Evolutionary conservation across 495 filamentous ascomycete genomes (phyloP).

Genomic region (Aspergillus carlsbadensis): DNA sequence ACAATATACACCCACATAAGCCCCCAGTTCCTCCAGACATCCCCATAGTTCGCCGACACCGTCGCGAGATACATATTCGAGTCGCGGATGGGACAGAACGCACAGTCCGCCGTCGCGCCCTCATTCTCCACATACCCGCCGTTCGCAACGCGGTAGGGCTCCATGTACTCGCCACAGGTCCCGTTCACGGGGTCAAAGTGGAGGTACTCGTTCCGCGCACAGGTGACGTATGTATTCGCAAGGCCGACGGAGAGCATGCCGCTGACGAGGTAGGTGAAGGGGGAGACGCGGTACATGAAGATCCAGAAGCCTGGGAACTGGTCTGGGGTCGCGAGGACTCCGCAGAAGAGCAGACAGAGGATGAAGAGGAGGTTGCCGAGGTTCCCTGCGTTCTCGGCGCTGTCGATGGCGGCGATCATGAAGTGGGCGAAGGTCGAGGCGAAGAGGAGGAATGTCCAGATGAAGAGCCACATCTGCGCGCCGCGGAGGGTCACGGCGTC

Average conservation of each 20-base stretch:
- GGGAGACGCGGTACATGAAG: conserved; percentile 77
- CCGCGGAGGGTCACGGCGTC: conserved; percentile 47
- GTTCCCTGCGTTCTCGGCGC: conserved; percentile 60
- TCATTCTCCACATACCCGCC: conserved; percentile 56
- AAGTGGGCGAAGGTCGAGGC: conserved; percentile 64
- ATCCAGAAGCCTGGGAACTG: conserved; percentile 74
- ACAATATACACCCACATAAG: conserved; percentile 56
- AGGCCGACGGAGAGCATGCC: conserved; percentile 57
- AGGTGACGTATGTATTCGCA: conserved; percentile 50
- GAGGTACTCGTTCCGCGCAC: conserved; percentile 52
- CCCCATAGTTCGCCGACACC: conserved; percentile 44
- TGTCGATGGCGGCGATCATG: conserved; percentile 61
- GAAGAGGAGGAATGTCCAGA: conserved; percentile 55
- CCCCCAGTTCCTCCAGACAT: conserved; percentile 66
- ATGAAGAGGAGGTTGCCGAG: conserved; percentile 61
- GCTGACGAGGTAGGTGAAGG: conserved; percentile 68
- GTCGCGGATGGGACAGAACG: conserved; percentile 51
- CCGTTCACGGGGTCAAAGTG: conserved; percentile 46
- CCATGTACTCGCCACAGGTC: conserved; percentile 56
- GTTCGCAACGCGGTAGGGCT: conserved; percentile 37
- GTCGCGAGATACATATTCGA: conserved; percentile 11
- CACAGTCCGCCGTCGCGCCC: conserved; percentile 47
- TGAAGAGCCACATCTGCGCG: conserved; percentile 57
- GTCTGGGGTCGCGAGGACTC: conserved; percentile 65
- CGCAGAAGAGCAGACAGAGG: conserved; percentile 59